Conservation (phyloP, 176 grass and related monocot genomes). For the Zea luxurians region DNA sequence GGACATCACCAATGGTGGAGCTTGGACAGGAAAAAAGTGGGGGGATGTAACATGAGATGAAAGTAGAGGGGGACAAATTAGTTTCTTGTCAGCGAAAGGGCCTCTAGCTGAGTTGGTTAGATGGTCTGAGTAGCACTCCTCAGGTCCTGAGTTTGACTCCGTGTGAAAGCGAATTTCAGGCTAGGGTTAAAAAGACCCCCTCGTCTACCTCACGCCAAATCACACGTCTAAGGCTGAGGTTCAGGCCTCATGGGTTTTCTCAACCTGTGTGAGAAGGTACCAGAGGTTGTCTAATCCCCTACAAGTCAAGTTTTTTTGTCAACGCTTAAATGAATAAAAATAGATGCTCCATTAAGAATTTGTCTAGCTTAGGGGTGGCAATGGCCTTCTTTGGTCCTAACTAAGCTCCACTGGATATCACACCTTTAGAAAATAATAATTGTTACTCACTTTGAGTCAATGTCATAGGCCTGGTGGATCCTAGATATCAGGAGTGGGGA, state of each 20-base stretch:
- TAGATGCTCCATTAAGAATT: neutral
- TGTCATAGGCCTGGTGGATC: constrained; percentile 3
- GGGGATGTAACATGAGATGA: neutral
- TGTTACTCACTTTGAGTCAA: neutral
- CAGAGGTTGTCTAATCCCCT: too few species aligned
- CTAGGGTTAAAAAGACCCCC: too few species aligned
- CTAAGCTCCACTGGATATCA: neutral
- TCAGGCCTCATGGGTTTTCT: too few species aligned
- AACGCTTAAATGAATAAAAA: neutral
- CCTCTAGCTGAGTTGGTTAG: too few species aligned
- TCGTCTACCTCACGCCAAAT: too few species aligned
- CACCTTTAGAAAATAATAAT: neutral
- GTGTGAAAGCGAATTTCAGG: too few species aligned
- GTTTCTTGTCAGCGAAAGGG: neutral
- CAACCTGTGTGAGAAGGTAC: too few species aligned
- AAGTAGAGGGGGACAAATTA: neutral
- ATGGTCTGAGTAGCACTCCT: too few species aligned
- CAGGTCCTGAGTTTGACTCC: too few species aligned
- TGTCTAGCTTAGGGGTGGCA: neutral
- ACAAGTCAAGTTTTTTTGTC: neutral
- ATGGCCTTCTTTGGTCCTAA: neutral
- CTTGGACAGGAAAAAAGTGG: neutral
- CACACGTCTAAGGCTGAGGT: too few species aligned
- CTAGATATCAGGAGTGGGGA: neutral
- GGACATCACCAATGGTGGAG: neutral